Evolutionary conservation across 441 rosid species (phyloP).

Genomic region (Viola pubescens): DNA sequence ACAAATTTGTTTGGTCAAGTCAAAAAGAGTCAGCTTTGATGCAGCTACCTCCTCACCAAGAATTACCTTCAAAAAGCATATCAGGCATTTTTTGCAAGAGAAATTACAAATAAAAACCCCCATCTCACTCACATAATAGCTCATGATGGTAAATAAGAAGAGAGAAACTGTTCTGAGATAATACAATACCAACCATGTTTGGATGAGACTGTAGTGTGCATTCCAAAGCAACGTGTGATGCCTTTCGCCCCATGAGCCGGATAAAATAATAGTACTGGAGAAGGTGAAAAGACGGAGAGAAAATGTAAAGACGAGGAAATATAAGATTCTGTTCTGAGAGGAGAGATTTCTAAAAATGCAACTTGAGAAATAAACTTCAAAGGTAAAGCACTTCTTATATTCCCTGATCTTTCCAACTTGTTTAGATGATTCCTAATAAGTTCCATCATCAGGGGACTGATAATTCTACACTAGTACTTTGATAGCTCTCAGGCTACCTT

Average conservation of each 20-base stretch:
- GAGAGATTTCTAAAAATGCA: not conserved
- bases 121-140: not conserved
- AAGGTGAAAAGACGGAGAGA: not conserved
- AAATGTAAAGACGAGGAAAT: constrained; percentile 2
- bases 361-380: not conserved
- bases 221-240: constrained; percentile 97
- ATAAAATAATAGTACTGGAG: constrained; percentile 91
- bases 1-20: constrained; percentile 74
- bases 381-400: not conserved
- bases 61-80: constrained; percentile 49
- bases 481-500: constrained; percentile 1
- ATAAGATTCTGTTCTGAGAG: not conserved
- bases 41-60: constrained; percentile 98
- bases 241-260: constrained; percentile 96
- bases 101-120: not conserved
- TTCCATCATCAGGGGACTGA: not conserved
- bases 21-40: constrained; percentile 92
- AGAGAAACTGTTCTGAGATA: not conserved
- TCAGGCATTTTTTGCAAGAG: constrained; percentile 8
- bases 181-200: constrained; percentile 56
- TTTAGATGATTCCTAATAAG: not conserved
- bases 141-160: not conserved
- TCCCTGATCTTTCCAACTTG: not conserved
- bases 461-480: not conserved
- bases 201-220: constrained; percentile 99